Conservation (phyloP, 1,284 basidiomycete species). For the Exobasidium cylindrosporum region DNA sequence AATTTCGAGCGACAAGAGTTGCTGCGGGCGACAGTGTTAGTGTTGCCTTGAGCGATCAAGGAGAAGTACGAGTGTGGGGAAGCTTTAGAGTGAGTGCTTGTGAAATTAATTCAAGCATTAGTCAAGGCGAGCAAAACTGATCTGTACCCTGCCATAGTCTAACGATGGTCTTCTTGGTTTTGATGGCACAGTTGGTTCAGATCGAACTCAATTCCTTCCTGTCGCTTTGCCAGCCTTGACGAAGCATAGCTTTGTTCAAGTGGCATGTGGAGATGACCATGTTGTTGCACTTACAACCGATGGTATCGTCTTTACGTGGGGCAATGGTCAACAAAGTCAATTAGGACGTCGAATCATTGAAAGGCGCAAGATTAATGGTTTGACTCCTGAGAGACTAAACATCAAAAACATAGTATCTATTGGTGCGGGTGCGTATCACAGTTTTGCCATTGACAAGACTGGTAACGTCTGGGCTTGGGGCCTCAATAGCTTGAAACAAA, state of each 20-base stretch:
- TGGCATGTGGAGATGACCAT: conserved; percentile 81
- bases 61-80: conserved; percentile 67
- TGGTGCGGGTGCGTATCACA: conserved; percentile 78
- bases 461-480: conserved; percentile 89
- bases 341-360: conserved; percentile 64
- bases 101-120: conserved; percentile 5
- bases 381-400: conserved; percentile 71
- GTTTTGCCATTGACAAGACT: conserved; percentile 78
- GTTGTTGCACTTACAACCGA: conserved; percentile 78
- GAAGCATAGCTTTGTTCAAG: conserved; percentile 66
- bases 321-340: conserved; percentile 80
- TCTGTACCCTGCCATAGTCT: conserved; percentile 55
- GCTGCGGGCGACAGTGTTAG: conserved; percentile 81
- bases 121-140: no score
- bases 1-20: conserved; percentile 76
- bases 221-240: conserved; percentile 56
- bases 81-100: conserved; percentile 68
- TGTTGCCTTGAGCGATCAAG: conserved; percentile 72
- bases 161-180: conserved; percentile 84
- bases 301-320: conserved; percentile 74
- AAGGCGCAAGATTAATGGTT: conserved; percentile 75
- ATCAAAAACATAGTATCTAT: conserved; percentile 73
- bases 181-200: conserved; percentile 61
- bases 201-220: conserved; percentile 41
- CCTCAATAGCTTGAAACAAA: conserved; percentile 73